These are phyloP conservation scores for Paracoccidioides brasiliensis DNA, from an alignment of 2,329 filamentous ascomycete species.

Conservation along the genomic window DNA sequence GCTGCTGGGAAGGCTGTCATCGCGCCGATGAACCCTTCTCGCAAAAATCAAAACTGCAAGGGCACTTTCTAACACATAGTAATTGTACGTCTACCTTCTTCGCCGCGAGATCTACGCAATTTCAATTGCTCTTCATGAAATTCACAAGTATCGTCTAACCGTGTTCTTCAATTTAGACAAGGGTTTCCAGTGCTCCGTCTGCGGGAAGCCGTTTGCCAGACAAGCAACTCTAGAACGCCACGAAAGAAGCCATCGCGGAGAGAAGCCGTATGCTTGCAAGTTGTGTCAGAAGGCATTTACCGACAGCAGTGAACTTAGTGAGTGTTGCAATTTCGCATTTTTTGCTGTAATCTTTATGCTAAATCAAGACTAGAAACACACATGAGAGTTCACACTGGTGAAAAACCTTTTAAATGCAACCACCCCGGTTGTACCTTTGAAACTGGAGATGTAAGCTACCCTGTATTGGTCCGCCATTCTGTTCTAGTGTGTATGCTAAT, in stretches of 20 bases:
- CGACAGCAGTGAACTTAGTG: constrained; percentile 34
- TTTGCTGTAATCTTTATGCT: constrained; percentile 6
- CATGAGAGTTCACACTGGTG: constrained; percentile 30
- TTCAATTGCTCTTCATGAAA: neutral
- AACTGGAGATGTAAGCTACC: constrained; percentile 29
- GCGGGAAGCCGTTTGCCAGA: constrained; percentile 30
- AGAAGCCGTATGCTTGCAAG: constrained; percentile 31
- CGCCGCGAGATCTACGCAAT: neutral
- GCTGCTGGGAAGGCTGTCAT: constrained; percentile 31
- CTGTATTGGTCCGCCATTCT: neutral
- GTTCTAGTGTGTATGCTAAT: neutral
- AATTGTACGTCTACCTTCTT: constrained; percentile 22
- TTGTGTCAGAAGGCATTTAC: constrained; percentile 32
- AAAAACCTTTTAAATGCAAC: constrained; percentile 33
- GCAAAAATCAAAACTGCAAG: constrained; percentile 34
- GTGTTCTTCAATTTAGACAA: constrained; percentile 20
- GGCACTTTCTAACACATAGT: constrained; percentile 33
- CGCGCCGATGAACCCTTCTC: constrained; percentile 32
- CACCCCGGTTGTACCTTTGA: constrained; percentile 31
- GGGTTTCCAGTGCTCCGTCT: constrained; percentile 29
- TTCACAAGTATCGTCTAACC: neutral
- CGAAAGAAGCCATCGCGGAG: constrained; percentile 32
- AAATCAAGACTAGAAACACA: constrained; percentile 27
- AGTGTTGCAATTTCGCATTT: constrained; percentile 5
- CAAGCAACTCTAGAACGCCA: constrained; percentile 33